phyloP scores from a whole-genome alignment of 176 grass and related monocot species.

The Bothriochloa decipiens region DNA sequence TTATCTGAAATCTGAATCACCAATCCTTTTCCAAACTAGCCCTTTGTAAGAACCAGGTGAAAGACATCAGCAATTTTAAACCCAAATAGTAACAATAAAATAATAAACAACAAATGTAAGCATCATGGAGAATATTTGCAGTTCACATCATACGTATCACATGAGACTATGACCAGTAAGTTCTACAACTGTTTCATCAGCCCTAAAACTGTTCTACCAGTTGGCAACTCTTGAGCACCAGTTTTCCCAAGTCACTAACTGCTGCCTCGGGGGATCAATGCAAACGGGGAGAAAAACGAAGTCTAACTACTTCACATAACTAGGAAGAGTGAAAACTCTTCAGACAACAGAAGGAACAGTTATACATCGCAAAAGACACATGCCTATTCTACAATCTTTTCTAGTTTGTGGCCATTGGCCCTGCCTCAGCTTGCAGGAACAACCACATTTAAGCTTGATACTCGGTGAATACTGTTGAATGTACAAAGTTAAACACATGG shows the following conservation, averaged over 20 bases:
- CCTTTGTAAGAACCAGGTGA: background rate
- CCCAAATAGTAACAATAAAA: background rate
- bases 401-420: conserved; percentile 35
- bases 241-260: background rate
- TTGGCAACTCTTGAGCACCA: conserved; percentile 17
- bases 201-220: conserved; percentile 21
- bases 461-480: conserved; percentile 51
- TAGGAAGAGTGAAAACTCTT: conserved; percentile 21
- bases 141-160: conserved; percentile 34
- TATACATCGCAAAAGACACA: conserved; percentile 44
- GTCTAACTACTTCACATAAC: conserved; percentile 44
- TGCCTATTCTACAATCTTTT: conserved; percentile 55
- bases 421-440: conserved; percentile 39
- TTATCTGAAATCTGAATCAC: conserved; percentile 4
- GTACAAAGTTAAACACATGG: conserved; percentile 63
- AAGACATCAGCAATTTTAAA: background rate
- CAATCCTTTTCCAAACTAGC: background rate
- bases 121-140: conserved; percentile 35
- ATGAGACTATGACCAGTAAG: conserved; percentile 37
- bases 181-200: conserved; percentile 19
- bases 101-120: conserved; percentile 22
- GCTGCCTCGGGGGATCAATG: conserved; percentile 29
- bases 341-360: conserved; percentile 46
- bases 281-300: background rate
- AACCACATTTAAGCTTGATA: conserved; percentile 19